Conservation (phyloP, 371 early-diverging fungal species). For the Saksenaea vasiformis region DNA sequence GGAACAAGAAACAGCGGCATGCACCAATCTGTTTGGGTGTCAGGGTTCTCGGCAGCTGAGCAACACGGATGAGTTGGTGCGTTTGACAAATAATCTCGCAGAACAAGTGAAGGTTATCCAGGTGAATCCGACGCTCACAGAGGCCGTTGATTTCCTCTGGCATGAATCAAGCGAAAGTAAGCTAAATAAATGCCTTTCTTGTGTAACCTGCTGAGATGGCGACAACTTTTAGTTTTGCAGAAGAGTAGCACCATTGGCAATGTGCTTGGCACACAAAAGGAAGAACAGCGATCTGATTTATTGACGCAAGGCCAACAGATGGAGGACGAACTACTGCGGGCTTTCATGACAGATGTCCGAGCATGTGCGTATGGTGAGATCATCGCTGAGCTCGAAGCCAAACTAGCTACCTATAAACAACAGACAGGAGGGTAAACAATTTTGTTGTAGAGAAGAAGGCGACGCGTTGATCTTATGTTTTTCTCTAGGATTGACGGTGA, state of each 20-base stretch:
- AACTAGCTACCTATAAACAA: not conserved
- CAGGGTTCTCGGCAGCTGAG: not conserved
- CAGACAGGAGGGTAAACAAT: not conserved
- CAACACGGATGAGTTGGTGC: not conserved
- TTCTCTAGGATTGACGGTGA: not conserved
- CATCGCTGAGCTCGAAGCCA: not conserved
- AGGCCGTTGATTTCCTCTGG: conserved; percentile 1
- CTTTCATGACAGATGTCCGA: not conserved
- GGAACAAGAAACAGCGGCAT: not conserved
- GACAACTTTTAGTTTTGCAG: not conserved
- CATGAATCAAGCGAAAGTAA: conserved; percentile 5
- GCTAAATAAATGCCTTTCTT: not conserved
- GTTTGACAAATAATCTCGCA: not conserved
- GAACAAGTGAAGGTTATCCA: not conserved
- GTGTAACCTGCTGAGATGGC: not conserved
- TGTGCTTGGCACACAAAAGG: not conserved
- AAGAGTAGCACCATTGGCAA: not conserved
- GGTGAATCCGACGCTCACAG: not conserved
- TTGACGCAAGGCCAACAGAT: not conserved
- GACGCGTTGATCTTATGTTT: not conserved
- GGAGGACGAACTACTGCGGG: not conserved
- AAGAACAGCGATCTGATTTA: not conserved
- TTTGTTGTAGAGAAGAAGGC: not conserved
- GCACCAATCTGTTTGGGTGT: not conserved
- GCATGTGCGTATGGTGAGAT: not conserved